Percentiles rank a stretch among this genome's conserved stretches.
Conservation (phyloP, 164 flowering plant genomes). For the Macadamia integrifolia region DNA sequence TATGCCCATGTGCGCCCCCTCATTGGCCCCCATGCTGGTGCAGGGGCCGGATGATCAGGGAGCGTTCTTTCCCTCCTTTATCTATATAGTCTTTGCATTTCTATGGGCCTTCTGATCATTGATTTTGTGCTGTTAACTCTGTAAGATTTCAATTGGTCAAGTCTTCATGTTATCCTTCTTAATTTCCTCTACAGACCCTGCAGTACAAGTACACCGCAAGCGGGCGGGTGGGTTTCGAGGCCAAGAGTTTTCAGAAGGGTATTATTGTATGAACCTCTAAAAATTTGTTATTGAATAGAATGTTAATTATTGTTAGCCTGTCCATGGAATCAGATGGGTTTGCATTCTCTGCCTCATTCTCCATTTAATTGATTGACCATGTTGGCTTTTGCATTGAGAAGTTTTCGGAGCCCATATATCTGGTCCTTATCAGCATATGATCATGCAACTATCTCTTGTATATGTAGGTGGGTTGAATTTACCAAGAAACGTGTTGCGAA, state of each 20-base stretch:
- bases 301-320: no score
- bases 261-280: neutral
- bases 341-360: neutral
- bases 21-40: no score
- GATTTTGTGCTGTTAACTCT: neutral
- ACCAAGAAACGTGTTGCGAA: conserved; percentile 67
- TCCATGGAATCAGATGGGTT: no score
- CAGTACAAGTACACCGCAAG: conserved; percentile 51
- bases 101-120: neutral
- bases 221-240: conserved; percentile 63
- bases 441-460: neutral
- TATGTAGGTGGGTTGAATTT: conserved; percentile 90
- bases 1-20: no score
- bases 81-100: neutral
- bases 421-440: neutral
- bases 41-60: no score
- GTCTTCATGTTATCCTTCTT: neutral
- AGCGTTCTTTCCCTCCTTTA: no score
- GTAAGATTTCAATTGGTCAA: neutral
- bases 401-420: neutral
- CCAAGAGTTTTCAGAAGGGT: conserved; percentile 82
- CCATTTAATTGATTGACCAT: neutral
- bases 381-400: neutral
- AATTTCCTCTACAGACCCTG: conserved; percentile 39
- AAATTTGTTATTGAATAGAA: no score